Evolutionary conservation across 1,284 basidiomycete species (phyloP).

Genomic region (Filobasidium uniguttulatum): DNA sequence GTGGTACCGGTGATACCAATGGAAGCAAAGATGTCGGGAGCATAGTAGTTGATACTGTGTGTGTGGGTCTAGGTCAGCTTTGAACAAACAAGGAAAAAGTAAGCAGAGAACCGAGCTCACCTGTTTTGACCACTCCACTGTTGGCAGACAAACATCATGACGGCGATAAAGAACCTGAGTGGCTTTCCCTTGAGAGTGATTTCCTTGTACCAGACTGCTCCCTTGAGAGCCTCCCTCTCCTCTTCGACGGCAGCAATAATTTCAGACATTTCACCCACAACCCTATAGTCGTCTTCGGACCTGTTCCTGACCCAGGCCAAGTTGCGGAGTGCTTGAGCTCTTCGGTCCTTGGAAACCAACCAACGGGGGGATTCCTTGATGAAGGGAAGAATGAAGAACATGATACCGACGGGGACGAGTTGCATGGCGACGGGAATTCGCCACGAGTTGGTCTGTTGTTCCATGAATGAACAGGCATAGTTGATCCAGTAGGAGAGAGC

Average conservation of each 20-base stretch:
- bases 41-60: conserved; percentile 55
- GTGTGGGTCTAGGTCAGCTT: conserved; percentile 37
- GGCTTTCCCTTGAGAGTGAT: conserved; percentile 63
- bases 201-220: conserved; percentile 28
- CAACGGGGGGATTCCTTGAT: conserved; percentile 51
- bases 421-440: conserved; percentile 31
- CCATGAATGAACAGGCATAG: conserved; percentile 25
- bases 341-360: conserved; percentile 45
- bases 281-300: conserved; percentile 39
- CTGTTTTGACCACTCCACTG: conserved; percentile 53
- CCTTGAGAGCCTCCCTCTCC: conserved; percentile 11
- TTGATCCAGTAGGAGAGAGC: conserved; percentile 22
- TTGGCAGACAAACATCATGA: conserved; percentile 46
- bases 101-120: too few species aligned
- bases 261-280: conserved; percentile 45
- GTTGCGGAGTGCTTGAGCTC: conserved; percentile 42
- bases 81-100: conserved; percentile 54
- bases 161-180: conserved; percentile 52
- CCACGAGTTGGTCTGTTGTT: conserved; percentile 25
- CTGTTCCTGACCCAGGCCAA: conserved; percentile 50
- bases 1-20: conserved; percentile 46
- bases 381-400: conserved; percentile 39
- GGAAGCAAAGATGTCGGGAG: conserved; percentile 42
- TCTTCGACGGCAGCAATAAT: conserved; percentile 16
- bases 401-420: conserved; percentile 44